Evolutionary conservation across 805 yeast genomes (phyloP), one percentile per base, ranked within the genome.

Genomic region (Ogataea dorogensis): DNA sequence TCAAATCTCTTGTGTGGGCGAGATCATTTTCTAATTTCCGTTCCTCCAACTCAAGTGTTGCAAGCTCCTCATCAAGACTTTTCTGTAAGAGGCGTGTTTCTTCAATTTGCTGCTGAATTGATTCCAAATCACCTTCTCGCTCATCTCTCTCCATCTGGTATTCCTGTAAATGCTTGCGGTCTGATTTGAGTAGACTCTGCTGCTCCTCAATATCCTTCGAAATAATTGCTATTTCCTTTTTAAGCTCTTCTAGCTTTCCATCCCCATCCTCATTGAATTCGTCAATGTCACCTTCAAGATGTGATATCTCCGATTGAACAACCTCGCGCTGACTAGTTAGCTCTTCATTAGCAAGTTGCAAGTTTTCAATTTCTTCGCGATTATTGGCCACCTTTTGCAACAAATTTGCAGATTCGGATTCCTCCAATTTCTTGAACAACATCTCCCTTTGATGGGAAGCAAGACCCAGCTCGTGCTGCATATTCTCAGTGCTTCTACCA

Each of bases 191-290:
- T 2, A 53, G 58, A 1, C 48, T 47, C 33, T 75, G 78, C 14
- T 64, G 47, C 2, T 50, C 32, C 2, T 47, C 52, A 0, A 73
- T 51, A 29, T 70, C 60, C 5, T 52, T 44, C 0, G 64, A 51
- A 4, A 82, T 56, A 6, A 51, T 45, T 8, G 54, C 51, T 16
- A 82, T 68, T 42, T 83, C 87, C 5, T 51, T 43, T 45, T 75
- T 71, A 26, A 84, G 63, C 50, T 83, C 77, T 31, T 75, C 76
- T 41, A 94, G 67, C 57, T 91, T 94, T 1, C 81, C 73, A 1
- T 89, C 86, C 49, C 88, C 89, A 56, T 94, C 83, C 28, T 65
- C 65, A 41, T 74, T 77, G 56, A 88, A 91, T 50, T 93, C 98
- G 34, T 71, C 68, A 65, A 88, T 85, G 56, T 93, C 98, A 12